Base-by-base conservation (phyloP, 495 filamentous ascomycete species). In the Tuber magnatum region DNA sequence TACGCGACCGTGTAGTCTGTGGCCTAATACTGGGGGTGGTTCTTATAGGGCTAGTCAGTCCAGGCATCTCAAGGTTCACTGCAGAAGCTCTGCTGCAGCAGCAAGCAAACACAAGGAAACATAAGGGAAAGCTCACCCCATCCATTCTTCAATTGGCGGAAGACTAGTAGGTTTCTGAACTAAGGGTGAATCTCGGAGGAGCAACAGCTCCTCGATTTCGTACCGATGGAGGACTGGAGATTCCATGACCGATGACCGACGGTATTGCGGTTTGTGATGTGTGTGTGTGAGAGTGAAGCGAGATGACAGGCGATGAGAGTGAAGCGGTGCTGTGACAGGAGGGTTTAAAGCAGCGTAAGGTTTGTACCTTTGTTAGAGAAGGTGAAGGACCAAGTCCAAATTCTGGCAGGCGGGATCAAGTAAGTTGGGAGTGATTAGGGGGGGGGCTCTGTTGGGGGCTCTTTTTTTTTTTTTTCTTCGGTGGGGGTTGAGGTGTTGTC, bases 101-200 rank as follows among this genome's bases (percentile, higher is more conserved):
- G 71, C 74, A 76, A 24, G 35, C 77, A 71, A 76, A 75, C 73
- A 42, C 12, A 32, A 73, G 81, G 69, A 51, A 73, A 75, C 68
- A 56, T 46, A 48, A 70, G 74, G 76, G 74, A 71, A 84, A 80
- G 73, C 90, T 82, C 88, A 97, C 93, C 94, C 94, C 93, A 98
- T 97, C 95, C 95, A 99, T 87, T 98, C 94, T 86, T 97, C 94
- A 74, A 92, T 89, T 39, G 94, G 91, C 40, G 95, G 95, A 65
- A 99, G 88, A 71, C 86, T 87, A 70, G 89, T 84, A 46, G 95
- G 95, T 81, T 94, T 97, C 74, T 88, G 84, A 80, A 93, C 93
- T 79, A 97, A 88, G 70, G 94, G 94, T 73, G 95, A 99, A 68
- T 90, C 84, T 83, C 90, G 90, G 77, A 99, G 87, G 82, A 84